phyloP scores from a whole-genome alignment of 371 early-diverging fungal genomes.

The Mucor velutinosus region DNA sequence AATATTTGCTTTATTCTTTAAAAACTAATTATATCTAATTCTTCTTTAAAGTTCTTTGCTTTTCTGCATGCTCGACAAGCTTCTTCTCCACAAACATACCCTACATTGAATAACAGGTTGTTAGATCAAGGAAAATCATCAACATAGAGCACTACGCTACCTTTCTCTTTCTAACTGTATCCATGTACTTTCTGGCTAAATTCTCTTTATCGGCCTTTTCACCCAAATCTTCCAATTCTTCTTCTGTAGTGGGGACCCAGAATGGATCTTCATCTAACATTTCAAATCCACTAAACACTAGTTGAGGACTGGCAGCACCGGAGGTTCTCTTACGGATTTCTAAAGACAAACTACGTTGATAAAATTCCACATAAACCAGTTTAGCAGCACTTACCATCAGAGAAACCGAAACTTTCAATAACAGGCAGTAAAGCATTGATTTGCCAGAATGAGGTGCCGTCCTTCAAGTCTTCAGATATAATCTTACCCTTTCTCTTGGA shows the following conservation, averaged over 20 bases:
- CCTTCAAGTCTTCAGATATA: slow-evolving; percentile 91
- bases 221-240: slow-evolving; percentile 96
- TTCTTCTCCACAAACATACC: slow-evolving; percentile 92
- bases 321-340: slow-evolving; percentile 93
- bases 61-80: slow-evolving; percentile 92
- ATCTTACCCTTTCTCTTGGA: slow-evolving; percentile 86
- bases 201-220: slow-evolving; percentile 97
- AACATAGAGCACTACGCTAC: slow-evolving; percentile 30
- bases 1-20: no score
- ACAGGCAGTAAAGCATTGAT: slow-evolving; percentile 95
- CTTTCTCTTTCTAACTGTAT: slow-evolving; percentile 92
- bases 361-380: neutral
- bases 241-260: slow-evolving; percentile 97
- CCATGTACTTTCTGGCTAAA: slow-evolving; percentile 94
- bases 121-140: neutral
- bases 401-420: slow-evolving; percentile 98
- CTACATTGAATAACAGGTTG: slow-evolving; percentile 22
- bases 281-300: slow-evolving; percentile 93
- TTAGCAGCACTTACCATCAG: slow-evolving; percentile 73
- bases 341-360: slow-evolving; percentile 16
- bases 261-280: slow-evolving; percentile 93
- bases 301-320: slow-evolving; percentile 93
- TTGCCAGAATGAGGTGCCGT: slow-evolving; percentile 94
- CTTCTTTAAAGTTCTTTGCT: slow-evolving; percentile 88
- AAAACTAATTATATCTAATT: no score